These are phyloP conservation scores for Corylus avellana DNA, from an alignment of 306 rosid species.

Conservation along the genomic window DNA sequence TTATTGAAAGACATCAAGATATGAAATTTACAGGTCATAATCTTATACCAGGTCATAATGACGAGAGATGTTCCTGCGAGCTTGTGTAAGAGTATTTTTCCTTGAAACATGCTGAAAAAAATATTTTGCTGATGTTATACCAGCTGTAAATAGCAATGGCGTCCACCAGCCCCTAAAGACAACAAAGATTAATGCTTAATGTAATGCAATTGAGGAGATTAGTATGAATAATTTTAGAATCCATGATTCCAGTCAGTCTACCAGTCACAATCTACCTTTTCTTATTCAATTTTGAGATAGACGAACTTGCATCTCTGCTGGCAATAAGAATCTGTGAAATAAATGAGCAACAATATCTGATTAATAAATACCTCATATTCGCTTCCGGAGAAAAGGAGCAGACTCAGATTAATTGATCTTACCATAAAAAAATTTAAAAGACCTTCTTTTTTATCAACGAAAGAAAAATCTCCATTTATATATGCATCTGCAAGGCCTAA, in stretches of 20 bases:
- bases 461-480: conserved; percentile 72
- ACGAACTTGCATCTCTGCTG: conserved; percentile 64
- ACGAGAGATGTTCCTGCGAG: conserved; percentile 87
- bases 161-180: conserved; percentile 92
- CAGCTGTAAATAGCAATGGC: conserved; percentile 72
- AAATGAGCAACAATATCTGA: conserved; percentile 4
- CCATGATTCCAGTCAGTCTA: not conserved
- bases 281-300: conserved; percentile 52
- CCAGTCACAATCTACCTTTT: conserved; percentile 46
- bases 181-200: conserved; percentile 20
- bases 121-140: conserved; percentile 76
- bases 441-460: conserved; percentile 77
- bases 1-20: not conserved
- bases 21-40: conserved; percentile 9
- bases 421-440: conserved; percentile 71
- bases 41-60: conserved; percentile 84
- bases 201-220: not conserved
- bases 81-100: conserved; percentile 86
- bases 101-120: conserved; percentile 77
- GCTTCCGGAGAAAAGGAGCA: not conserved
- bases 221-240: not conserved
- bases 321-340: conserved; percentile 77
- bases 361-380: not conserved
- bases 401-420: conserved; percentile 10
- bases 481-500: conserved; percentile 97